phyloP scores from a whole-genome alignment of 345 rosid genomes.

The Hibiscus trionum region DNA sequence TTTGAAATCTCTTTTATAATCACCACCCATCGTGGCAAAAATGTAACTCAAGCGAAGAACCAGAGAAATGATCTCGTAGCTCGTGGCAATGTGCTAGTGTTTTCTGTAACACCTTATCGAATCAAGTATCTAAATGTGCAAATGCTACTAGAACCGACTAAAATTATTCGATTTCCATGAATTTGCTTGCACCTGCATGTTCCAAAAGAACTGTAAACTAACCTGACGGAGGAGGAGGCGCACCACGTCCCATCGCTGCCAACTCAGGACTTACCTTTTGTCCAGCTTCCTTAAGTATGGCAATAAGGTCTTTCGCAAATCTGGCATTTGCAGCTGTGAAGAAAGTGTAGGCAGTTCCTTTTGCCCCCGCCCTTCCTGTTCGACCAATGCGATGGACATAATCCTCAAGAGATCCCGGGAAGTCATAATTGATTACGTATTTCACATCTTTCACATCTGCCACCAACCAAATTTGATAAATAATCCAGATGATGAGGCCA shows the following conservation, averaged over 20 bases:
- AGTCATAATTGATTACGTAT: slow-evolving; percentile 94
- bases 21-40: not conserved
- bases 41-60: not conserved
- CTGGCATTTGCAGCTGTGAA: slow-evolving; percentile 97
- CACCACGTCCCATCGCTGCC: slow-evolving; percentile 93
- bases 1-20: no score
- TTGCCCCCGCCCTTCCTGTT: slow-evolving; percentile 99
- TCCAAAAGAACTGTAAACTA: slow-evolving; percentile 15
- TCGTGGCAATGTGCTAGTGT: not conserved
- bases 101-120: not conserved
- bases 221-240: slow-evolving; percentile 91
- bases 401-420: slow-evolving; percentile 98
- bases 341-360: slow-evolving; percentile 97
- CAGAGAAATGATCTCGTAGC: not conserved
- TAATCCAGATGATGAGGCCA: not conserved
- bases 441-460: slow-evolving; percentile 96
- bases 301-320: slow-evolving; percentile 82
- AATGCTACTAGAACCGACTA: not conserved
- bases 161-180: not conserved
- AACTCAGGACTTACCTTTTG: slow-evolving; percentile 86
- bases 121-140: not conserved
- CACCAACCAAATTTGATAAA: slow-evolving; percentile 5
- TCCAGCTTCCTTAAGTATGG: slow-evolving; percentile 93
- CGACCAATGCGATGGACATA: slow-evolving; percentile 97
- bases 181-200: not conserved